Evolutionary conservation across 495 filamentous ascomycete genomes (phyloP), one percentile per base, ranked within the genome.

Genomic region (Hyphodiscus hymeniophilus): DNA sequence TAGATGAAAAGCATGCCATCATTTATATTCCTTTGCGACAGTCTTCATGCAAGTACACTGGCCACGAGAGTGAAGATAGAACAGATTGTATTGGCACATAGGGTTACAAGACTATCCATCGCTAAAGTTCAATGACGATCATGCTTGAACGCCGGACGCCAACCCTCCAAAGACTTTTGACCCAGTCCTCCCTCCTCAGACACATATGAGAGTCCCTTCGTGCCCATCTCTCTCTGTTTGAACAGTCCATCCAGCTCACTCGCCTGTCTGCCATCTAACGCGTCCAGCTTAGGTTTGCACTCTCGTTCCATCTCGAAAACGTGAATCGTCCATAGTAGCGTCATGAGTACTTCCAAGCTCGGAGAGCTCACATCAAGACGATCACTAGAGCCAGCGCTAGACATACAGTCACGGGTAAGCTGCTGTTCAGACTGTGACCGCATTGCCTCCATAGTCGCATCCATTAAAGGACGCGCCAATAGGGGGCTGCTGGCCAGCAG

Each of bases 371-470:
- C 60, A 65, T 64, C 69, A 70, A 31, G 48, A 60, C 46, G 55
- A 59, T 59, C 51, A 63, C 62, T 31, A 34, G 42, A 45, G 42
- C 43, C 62, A 60, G 58, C 63, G 57, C 57, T 60, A 12, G 51
- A 41, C 30, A 58, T 46, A 61, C 55, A 58, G 52, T 47, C 52
- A 31, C 35, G 50, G 48, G 38, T 22, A 39, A 55, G 58, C 44
- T 56, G 58, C 52, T 54, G 55, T 53, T 75, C 66, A 75, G 72
- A 68, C 63, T 66, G 72, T 70, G 69, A 76, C 74, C 74, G 86
- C 87, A 88, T 85, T 76, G 78, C 82, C 78, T 70, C 77, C 79
- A 84, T 79, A 81, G 87, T 90, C 85, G 87, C 87, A 87, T 87
- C 83, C 80, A 75, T 76, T 67, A 85, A 76, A 66, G 83, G 86